Evolutionary conservation across 2,329 filamentous ascomycete genomes (phyloP), one percentile per base, ranked within the genome.

Genomic region (Periconia sp.): DNA sequence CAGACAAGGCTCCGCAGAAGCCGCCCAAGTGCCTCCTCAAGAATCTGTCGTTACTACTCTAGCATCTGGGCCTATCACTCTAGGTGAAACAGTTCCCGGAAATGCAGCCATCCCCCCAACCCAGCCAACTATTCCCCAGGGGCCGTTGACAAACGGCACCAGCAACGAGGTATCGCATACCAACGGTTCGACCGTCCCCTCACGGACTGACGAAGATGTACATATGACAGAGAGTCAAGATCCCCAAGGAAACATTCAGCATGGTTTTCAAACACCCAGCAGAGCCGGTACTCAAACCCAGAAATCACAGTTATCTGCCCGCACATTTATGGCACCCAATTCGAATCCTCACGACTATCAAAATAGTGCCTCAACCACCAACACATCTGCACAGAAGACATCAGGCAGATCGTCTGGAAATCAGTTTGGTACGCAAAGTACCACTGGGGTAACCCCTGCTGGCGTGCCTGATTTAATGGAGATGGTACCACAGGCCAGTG

Each of bases 351-450:
- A 77, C 19, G 82, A 87, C 82, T 87, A 85, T 54, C 77, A 87
- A 49, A 97, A 97, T 64, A 92, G 96, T 65, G 93, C 92, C 1
- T 96, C 92, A 2, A 95, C 92, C 1, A 96, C 92, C 35, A 49
- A 49, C 1, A 86, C 86, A 19, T 88, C 85, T 3, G 85, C 86
- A n/a, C 94, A 96, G 75, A 86, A 85, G 71, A 92, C 90, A 2
- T 91, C 90, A 1, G 86, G 89, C 56, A 83, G 85, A 6, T 91
- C 88, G 2, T 77, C 86, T 13, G 86, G 84, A 1, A 85, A 83
- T 2, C 82, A 84, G 59, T 82, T 83, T 70, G 87, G 88, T 69
- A 90, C 88, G 0, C 89, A 92, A 67, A 81, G 82, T n/a, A 90
- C 87, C 2, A 91, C 92, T 56, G 88, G 89, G 18, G 69, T 74